Evolutionary conservation across 2,329 filamentous ascomycete species (phyloP), one percentile per base, ranked within the genome.

Genomic region (Colletotrichum sp.): DNA sequence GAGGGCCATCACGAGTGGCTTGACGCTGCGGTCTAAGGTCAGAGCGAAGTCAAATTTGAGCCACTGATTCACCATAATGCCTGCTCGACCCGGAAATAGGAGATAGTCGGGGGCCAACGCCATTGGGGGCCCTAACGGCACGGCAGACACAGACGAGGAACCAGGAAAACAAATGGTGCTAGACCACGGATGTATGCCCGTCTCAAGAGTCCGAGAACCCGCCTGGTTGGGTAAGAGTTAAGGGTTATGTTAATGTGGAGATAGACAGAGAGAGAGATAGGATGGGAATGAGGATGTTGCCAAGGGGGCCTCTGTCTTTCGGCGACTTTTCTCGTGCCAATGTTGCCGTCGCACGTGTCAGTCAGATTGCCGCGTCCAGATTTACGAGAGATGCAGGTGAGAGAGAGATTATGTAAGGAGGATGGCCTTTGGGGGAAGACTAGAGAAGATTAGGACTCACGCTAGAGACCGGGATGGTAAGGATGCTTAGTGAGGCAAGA

Each of bases 381-480:
- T 76, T 76, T 76, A 76, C 73, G 73, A 76, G 73, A 60, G 63
- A 49, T 76, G 73, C 73, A 76, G 73, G 57, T 49, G 57, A 15
- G 66, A 34, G 18, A 13, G 32, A 26, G 57, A 52, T 63, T 70
- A 70, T 62, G 68, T 63, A 63, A 70, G 36, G 65, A 55, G n/a
- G 28, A 44, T 52, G n/a, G 62, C 21, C 24, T 39, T 64, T 10
- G 34, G 24, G 6, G 24, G 34, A 44, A 44, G 32, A 34, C 62
- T 44, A 28, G 21, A 44, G 32, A 65, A 44, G n/a, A 34, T 18
- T 26, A 36, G 32, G 13, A 18, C 15, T 3, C n/a, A 18, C 60
- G 60, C 60, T 64, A 64, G 60, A 24, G 60, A 64, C 60, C n/a
- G 30, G 21, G 60, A 30, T 21, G 30, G 36, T 62, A 34, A 62